phyloP scores from a whole-genome alignment of 2,329 filamentous ascomycete species.

The Fusarium luffae region DNA sequence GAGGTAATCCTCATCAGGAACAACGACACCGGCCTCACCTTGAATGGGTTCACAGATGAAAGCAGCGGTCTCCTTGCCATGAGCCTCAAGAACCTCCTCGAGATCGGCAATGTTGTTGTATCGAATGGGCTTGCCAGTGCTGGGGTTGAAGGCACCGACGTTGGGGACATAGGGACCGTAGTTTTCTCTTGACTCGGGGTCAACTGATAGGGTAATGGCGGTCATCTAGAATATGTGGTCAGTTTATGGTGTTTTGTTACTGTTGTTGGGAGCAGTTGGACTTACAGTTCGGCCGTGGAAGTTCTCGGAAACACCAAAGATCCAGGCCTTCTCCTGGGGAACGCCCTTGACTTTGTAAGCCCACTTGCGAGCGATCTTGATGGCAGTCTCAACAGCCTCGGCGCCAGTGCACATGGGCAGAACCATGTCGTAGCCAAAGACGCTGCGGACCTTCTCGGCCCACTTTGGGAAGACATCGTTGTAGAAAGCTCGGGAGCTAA shows the following conservation, averaged over 20 bases:
- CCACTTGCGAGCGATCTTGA: conserved; percentile 40
- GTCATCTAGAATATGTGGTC: conserved; percentile 71
- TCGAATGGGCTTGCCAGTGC: conserved; percentile 34
- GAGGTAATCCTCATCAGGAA: conserved; percentile 85
- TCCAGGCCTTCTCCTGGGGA: conserved; percentile 36
- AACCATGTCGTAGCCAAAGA: conserved; percentile 38
- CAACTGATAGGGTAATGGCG: conserved; percentile 93
- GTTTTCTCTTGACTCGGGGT: conserved; percentile 95
- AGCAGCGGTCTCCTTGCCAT: conserved; percentile 36
- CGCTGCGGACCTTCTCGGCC: conserved; percentile 37
- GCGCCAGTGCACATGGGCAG: conserved; percentile 40
- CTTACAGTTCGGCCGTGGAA: conserved; percentile 70
- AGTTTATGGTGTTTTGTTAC: conserved; percentile 2
- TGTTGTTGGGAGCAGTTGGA: conserved; percentile 25
- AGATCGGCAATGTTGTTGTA: conserved; percentile 40
- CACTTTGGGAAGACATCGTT: conserved; percentile 40
- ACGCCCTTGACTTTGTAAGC: conserved; percentile 40
- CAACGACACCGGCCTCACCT: conserved; percentile 95
- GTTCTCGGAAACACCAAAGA: conserved; percentile 39
- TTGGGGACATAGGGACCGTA: conserved; percentile 96
- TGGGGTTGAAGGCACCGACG: conserved; percentile 71
- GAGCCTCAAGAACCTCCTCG: conserved; percentile 34
- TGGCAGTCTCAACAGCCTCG: conserved; percentile 37
- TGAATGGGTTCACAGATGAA: conserved; percentile 54
- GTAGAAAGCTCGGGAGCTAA: conserved; percentile 38